Conservation (phyloP, 73 alveolate genomes). For the Paramecium biaurelia region DNA sequence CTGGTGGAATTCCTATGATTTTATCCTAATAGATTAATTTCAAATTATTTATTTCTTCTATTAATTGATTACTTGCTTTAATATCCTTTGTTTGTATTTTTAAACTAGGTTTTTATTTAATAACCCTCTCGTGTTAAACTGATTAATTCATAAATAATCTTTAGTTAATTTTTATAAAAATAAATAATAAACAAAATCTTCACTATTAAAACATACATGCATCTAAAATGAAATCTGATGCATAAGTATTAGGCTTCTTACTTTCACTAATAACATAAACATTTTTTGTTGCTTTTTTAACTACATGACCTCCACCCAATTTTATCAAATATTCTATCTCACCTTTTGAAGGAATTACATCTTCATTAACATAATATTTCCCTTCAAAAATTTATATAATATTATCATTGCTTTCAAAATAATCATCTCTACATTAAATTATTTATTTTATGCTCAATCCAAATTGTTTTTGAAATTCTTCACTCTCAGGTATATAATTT, state of each 20-base stretch:
- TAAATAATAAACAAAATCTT: not conserved
- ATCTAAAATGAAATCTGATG: constrained; percentile 14
- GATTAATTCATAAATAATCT: not conserved
- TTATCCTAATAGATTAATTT: constrained; percentile 28
- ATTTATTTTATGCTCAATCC: constrained; percentile 19
- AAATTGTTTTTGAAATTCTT: constrained; percentile 4
- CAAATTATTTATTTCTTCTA: not conserved
- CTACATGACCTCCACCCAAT: constrained; percentile 27
- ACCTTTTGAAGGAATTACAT: not conserved
- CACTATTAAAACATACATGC: constrained; percentile 32
- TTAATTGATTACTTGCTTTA: not conserved
- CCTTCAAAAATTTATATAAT: not conserved
- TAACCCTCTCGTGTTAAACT: not conserved
- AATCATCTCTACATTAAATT: not conserved
- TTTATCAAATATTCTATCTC: not conserved
- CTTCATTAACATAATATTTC: not conserved
- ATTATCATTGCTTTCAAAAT: constrained; percentile 7
- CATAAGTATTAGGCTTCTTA: not conserved
- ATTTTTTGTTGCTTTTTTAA: not conserved
- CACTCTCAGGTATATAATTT: constrained; percentile 11
- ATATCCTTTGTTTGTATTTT: not conserved
- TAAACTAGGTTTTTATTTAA: not conserved
- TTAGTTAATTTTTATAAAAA: not conserved
- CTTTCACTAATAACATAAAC: not conserved
- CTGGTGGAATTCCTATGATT: constrained; percentile 48